Base-by-base conservation (phyloP, 495 filamentous ascomycete genomes). In the Halenospora varia region DNA sequence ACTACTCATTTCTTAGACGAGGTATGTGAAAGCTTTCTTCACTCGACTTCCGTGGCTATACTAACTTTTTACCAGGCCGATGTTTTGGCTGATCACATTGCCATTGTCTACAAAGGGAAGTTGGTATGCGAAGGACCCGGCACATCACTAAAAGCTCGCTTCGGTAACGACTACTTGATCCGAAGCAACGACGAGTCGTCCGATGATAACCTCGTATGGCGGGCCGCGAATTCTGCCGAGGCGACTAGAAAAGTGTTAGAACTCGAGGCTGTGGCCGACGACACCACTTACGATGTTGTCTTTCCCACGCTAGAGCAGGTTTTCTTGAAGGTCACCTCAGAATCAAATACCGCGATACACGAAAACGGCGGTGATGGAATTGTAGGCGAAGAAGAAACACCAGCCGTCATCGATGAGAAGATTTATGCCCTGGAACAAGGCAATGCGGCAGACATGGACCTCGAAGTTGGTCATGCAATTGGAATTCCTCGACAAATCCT, bases 1-100 rank as follows among this genome's bases (percentile, higher is more conserved):
- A 79, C 76, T 0, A 79, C 75, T 0, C 76, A 72, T 51, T 69
- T 71, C 56, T 54, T 72, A 22, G 68, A 72, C 54, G 70, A 72
- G 53, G 61, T 61, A 42, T 8, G 52, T 51, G 15, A 2, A 42
- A n/a, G n/a, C n/a, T n/a, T n/a, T 6, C 25, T 19, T 9, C 10
- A 2, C 47, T 39, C 26, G 1, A 10, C 10, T 15, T 10, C 13
- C 2, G 22, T 1, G 26, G 11, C 17, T 15, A 22, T 17, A 23
- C 23, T 56, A 39, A 56, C 29, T 45, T 6, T n/a, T 15, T 18
- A 41, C 20, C 18, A 62, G 56, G 69, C 70, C 25, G 70, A 72
- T 49, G 53, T 71, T 25, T 53, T 72, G 11, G 65, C 70, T 24
- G 70, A 72, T 35, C 61, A 69, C 20, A 71, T 71, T 53, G 70